Evolutionary conservation across 768 basidiomycete species (phyloP).

Genomic region (Strobilomyces dryophilus): DNA sequence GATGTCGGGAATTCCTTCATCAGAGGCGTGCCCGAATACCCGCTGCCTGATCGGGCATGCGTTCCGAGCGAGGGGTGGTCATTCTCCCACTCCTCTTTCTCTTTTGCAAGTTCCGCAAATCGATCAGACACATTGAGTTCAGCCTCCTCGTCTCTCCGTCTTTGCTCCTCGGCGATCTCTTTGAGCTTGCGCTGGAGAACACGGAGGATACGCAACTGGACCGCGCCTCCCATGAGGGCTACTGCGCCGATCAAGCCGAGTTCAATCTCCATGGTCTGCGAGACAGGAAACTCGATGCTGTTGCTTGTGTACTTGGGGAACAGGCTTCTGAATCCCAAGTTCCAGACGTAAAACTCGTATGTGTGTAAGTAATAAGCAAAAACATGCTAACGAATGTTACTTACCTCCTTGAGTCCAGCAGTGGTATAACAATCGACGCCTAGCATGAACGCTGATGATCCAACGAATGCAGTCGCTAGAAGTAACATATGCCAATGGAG

Average conservation of each 20-base stretch:
- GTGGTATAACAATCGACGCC: constrained; percentile 94
- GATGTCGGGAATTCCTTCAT: constrained; percentile 59
- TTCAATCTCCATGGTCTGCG: constrained; percentile 91
- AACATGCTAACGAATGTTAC: constrained; percentile 2
- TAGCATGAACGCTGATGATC: constrained; percentile 84
- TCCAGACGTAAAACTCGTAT: constrained; percentile 89
- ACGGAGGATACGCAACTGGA: constrained; percentile 83
- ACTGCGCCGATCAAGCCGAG: constrained; percentile 84
- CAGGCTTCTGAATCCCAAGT: constrained; percentile 77
- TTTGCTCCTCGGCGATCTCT: constrained; percentile 75
- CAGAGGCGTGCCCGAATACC: constrained; percentile 57
- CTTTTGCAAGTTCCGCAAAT: constrained; percentile 59
- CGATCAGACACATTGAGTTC: constrained; percentile 70
- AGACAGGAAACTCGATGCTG: constrained; percentile 73
- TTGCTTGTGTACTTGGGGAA: constrained; percentile 73
- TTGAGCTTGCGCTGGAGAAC: constrained; percentile 74
- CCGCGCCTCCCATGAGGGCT: constrained; percentile 80
- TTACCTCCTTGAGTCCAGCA: constrained; percentile 88
- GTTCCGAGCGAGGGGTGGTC: constrained; percentile 66
- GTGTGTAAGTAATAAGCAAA: constrained; percentile 11
- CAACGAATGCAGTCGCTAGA: constrained; percentile 84
- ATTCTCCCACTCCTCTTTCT: constrained; percentile 83
- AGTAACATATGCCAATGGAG: constrained; percentile 86
- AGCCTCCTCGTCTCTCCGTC: constrained; percentile 66
- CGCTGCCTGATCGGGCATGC: constrained; percentile 62